These are phyloP conservation scores for Eimeria mitis DNA, from an alignment of 169 alveolate genomes.

Conservation along the genomic window DNA sequence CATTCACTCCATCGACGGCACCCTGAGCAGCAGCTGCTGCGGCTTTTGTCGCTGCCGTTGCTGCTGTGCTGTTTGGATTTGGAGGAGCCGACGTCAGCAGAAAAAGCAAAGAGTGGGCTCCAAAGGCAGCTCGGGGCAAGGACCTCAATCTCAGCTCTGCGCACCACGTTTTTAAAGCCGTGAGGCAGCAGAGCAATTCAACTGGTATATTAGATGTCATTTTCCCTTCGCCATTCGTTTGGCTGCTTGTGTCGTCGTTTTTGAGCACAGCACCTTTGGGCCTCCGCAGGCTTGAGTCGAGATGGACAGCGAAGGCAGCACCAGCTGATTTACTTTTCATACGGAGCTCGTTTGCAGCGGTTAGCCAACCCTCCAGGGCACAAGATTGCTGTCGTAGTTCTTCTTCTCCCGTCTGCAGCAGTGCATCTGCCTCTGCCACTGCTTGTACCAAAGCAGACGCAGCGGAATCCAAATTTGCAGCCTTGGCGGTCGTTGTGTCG, in stretches of 20 bases:
- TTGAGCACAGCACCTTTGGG: not conserved
- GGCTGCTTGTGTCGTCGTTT: not conserved
- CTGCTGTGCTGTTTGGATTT: constrained; percentile 63
- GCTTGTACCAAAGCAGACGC: constrained; percentile 37
- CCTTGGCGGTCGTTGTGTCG: not conserved
- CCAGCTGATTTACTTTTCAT: constrained; percentile 21
- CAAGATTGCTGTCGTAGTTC: constrained; percentile 50
- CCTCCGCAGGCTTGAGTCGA: not conserved
- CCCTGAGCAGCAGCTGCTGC: constrained; percentile 32
- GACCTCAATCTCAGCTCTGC: constrained; percentile 52
- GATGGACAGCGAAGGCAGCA: constrained; percentile 4
- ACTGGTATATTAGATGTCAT: not conserved
- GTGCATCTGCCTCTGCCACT: constrained; percentile 70
- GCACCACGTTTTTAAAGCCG: constrained; percentile 72
- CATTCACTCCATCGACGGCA: constrained; percentile 16
- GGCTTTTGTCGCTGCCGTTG: constrained; percentile 65
- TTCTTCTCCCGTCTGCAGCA: constrained; percentile 61
- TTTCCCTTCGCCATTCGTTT: not conserved
- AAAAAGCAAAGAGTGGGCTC: constrained; percentile 63
- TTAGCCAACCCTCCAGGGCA: constrained; percentile 71
- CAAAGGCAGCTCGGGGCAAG: constrained; percentile 65
- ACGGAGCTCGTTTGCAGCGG: constrained; percentile 49
- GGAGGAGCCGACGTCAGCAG: constrained; percentile 73
- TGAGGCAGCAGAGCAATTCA: constrained; percentile 67
- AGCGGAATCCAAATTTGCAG: constrained; percentile 3